Evolutionary conservation across 805 yeast species (phyloP).

Genomic region (Kodamaea fukazawae): DNA sequence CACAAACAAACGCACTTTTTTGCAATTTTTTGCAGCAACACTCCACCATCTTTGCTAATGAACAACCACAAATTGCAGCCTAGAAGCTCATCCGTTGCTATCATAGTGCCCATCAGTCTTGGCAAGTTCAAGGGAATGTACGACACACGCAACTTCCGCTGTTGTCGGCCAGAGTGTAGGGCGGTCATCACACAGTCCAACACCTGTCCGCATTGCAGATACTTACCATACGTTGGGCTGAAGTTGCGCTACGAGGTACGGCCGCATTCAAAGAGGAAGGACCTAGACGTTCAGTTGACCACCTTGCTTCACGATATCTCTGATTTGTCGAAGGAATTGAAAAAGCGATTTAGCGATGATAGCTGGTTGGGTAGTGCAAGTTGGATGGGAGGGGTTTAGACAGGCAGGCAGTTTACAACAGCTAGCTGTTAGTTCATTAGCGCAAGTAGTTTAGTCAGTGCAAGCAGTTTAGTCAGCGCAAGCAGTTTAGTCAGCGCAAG

Average conservation of each 20-base stretch:
- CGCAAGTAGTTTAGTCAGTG: too few species aligned
- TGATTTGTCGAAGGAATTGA: neutral
- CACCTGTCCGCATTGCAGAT: slow-evolving; percentile 8
- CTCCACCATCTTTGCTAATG: slow-evolving; percentile 2
- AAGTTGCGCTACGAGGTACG: slow-evolving; percentile 1
- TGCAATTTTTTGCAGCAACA: slow-evolving; percentile 1
- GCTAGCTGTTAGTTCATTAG: too few species aligned
- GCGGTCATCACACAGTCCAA: neutral
- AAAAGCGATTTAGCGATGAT: too few species aligned
- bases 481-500: too few species aligned
- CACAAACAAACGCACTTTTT: neutral
- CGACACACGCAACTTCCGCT: slow-evolving; percentile 23
- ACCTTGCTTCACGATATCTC: neutral
- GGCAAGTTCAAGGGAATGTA: slow-evolving; percentile 26
- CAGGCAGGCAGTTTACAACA: too few species aligned
- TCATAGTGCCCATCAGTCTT: slow-evolving; percentile 1
- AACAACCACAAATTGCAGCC: neutral
- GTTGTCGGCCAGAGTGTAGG: slow-evolving; percentile 13
- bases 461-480: too few species aligned
- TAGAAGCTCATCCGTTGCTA: neutral
- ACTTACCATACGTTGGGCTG: slow-evolving; percentile 13
- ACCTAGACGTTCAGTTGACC: neutral
- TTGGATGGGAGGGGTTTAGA: too few species aligned
- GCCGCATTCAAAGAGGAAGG: neutral
- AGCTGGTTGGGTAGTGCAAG: too few species aligned